Evolutionary conservation across 768 basidiomycete species (phyloP), one percentile per base, ranked within the genome.

Genomic region (Paxillus ammoniavirescens): DNA sequence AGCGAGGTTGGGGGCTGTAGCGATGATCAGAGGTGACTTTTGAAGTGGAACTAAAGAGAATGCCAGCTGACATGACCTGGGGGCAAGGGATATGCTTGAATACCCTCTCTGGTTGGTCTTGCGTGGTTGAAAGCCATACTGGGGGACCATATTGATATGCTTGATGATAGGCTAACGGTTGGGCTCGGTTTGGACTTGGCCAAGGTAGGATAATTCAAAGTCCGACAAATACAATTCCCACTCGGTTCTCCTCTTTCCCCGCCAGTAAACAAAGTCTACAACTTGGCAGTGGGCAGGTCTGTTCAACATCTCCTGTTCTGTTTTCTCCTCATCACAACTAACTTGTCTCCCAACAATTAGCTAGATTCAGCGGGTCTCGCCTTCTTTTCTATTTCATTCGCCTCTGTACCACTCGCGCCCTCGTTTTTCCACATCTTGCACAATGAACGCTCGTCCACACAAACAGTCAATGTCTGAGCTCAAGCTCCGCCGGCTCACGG

Each of bases 381-480:
- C 44, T 49, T 35, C 37, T 33, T 59, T 53, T 55, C 47, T 61
- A 52, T 52, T 40, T 30, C 23, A 13, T 15, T 42, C 43, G 48
- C 21, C 40, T 33, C 38, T 30, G 13, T 42, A 47, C 43, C 55
- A 42, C 38, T 51, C 55, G 60, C 48, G 54, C 60, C 52, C 55
- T 56, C 54, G 46, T 45, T 53, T 61, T 60, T 57, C 44, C 52
- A 54, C 59, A 49, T 17, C 54, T 21, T 61, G 45, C 62, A 64
- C 60, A 36, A 89, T 89, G 88, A 88, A 84, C 70, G 75, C 82
- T 52, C 83, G 88, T 63, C 86, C 86, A 23, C 87, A 87, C 70
- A 89, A 89, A 81, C 93, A 94, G 81, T 91, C 92, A 64, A 96
- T 98, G 93, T 91, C 91, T 47, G 95, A 97, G 81, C 89, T 97